phyloP scores from a whole-genome alignment of 805 yeast genomes.

The Candida ficus region DNA sequence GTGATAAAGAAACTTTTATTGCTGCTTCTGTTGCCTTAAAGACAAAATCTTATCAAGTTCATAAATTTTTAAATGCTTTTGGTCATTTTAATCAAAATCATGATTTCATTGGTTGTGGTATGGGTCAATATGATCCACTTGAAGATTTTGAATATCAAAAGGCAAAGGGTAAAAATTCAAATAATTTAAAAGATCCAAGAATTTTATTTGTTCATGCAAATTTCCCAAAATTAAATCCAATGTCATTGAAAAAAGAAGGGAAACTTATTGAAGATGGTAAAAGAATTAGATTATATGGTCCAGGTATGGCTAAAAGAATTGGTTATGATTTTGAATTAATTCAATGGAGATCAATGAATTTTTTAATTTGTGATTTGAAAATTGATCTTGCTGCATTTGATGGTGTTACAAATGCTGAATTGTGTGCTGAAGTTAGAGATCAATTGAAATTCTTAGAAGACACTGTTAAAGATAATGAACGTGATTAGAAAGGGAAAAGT shows the following conservation, averaged over 20 bases:
- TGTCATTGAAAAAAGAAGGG: conserved; percentile 40
- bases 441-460: conserved; percentile 40
- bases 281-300: conserved; percentile 54
- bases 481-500: conserved; percentile 10
- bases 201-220: conserved; percentile 59
- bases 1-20: conserved; percentile 57
- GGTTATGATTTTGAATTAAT: conserved; percentile 54
- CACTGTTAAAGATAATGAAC: conserved; percentile 34
- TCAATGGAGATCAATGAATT: conserved; percentile 57
- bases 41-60: conserved; percentile 56
- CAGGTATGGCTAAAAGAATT: conserved; percentile 44
- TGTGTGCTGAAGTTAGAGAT: conserved; percentile 45
- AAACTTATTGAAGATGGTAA: conserved; percentile 39
- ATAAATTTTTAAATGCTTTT: conserved; percentile 48
- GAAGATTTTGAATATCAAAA: conserved; percentile 38
- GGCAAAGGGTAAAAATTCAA: conserved; percentile 19
- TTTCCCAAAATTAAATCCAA: conserved; percentile 63
- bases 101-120: conserved; percentile 51
- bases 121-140: conserved; percentile 59
- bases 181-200: conserved; percentile 24
- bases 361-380: conserved; percentile 46
- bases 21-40: conserved; percentile 55
- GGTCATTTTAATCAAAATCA: conserved; percentile 41
- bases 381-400: conserved; percentile 40
- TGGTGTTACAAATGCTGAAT: conserved; percentile 33